A percentile compares a stretch with the other conserved stretches of the same genome.
Conservation (phyloP, 176 grass and related monocot genomes). For the Panicum miliaceum region DNA sequence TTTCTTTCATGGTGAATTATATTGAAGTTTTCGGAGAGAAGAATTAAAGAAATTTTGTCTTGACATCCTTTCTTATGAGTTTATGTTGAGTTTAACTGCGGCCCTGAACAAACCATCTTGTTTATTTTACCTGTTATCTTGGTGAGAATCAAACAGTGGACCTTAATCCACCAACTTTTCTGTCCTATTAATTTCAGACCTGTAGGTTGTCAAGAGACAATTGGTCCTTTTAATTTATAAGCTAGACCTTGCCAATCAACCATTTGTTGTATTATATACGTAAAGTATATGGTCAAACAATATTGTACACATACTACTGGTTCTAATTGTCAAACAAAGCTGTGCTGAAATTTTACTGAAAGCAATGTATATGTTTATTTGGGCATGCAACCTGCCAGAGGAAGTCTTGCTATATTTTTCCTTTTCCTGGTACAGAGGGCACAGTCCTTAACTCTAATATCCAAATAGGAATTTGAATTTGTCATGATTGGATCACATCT, state of each 20-base stretch:
- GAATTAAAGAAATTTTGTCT: background rate
- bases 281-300: constrained; percentile 28
- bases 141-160: background rate
- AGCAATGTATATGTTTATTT: constrained; percentile 28
- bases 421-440: constrained; percentile 6
- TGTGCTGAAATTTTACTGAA: constrained; percentile 37
- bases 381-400: background rate
- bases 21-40: background rate
- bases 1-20: background rate
- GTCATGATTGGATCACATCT: constrained; percentile 10
- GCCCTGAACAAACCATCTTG: background rate
- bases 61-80: constrained; percentile 20
- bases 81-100: constrained; percentile 32
- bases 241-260: background rate
- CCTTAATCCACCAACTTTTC: constrained; percentile 28
- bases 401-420: background rate
- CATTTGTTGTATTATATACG: constrained; percentile 16
- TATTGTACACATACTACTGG: constrained; percentile 39
- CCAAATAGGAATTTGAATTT: background rate
- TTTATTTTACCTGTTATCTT: background rate
- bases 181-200: constrained; percentile 13
- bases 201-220: constrained; percentile 31
- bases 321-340: constrained; percentile 42
- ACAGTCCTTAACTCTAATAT: constrained; percentile 2
- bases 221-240: constrained; percentile 22